Conservation (phyloP, 2,329 filamentous ascomycete species). For the Sphaerulina vaccinii region DNA sequence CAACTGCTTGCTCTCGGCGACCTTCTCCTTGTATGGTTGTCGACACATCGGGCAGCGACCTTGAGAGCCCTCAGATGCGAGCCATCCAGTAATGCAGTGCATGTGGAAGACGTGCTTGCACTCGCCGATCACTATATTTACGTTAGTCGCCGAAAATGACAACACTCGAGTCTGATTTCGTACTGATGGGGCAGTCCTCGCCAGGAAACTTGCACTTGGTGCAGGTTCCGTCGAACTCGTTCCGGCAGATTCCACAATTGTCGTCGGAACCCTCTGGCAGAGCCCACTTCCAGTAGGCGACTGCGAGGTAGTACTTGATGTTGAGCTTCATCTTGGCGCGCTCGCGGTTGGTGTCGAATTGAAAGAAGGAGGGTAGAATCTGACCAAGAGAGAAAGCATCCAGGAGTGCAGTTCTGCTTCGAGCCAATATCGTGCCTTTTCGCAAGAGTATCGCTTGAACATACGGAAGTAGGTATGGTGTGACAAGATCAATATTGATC, state of each 20-base stretch:
- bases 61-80: conserved; percentile 88
- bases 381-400: neutral
- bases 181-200: conserved; percentile 89
- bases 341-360: neutral
- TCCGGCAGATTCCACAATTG: conserved; percentile 96
- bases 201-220: conserved; percentile 97
- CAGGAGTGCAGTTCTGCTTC: too few species aligned
- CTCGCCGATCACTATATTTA: conserved; percentile 76
- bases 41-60: conserved; percentile 98
- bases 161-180: conserved; percentile 38
- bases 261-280: conserved; percentile 81
- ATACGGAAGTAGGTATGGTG: neutral
- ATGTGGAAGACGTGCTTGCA: conserved; percentile 98
- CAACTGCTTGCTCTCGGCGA: conserved; percentile 23
- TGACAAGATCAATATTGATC: neutral
- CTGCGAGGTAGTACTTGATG: conserved; percentile 88
- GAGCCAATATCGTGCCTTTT: too few species aligned
- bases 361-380: neutral
- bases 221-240: conserved; percentile 96
- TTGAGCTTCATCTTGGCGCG: conserved; percentile 80
- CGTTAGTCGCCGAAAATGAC: conserved; percentile 18
- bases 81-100: conserved; percentile 96
- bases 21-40: conserved; percentile 57
- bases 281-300: conserved; percentile 97
- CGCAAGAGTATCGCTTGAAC: too few species aligned